These are phyloP conservation scores for Didymella pomorum DNA, from an alignment of 2,329 filamentous ascomycete genomes.

Conservation along the genomic window DNA sequence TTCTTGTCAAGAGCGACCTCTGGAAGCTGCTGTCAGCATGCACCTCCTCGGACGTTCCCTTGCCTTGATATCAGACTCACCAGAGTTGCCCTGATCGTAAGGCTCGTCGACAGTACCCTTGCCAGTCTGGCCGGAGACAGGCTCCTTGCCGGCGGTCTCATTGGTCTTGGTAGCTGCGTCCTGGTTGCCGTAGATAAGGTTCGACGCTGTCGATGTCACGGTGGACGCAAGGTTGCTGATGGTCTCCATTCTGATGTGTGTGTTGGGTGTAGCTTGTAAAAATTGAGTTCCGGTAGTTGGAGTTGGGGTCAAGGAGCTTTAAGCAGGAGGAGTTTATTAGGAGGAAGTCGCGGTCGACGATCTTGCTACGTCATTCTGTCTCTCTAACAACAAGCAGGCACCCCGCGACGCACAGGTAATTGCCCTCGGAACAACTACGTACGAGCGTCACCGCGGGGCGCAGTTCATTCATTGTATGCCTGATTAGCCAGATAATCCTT, in stretches of 20 bases:
- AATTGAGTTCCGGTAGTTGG: constrained; percentile 3
- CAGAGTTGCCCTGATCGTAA: constrained; percentile 79
- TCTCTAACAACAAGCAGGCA: constrained; percentile 12
- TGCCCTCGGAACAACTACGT: constrained; percentile 22
- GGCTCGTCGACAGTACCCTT: constrained; percentile 74
- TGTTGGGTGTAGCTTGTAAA: not conserved
- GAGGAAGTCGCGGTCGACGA: constrained; percentile 23
- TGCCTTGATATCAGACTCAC: constrained; percentile 45
- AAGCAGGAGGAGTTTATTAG: constrained; percentile 16
- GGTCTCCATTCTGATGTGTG: constrained; percentile 46
- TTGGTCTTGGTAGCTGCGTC: constrained; percentile 46
- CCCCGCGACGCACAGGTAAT: constrained; percentile 22
- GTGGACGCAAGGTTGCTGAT: constrained; percentile 46
- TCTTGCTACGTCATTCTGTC: not conserved
- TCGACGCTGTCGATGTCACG: constrained; percentile 41
- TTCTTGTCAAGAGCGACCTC: constrained; percentile 28
- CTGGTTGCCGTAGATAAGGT: constrained; percentile 50
- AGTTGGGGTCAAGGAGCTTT: constrained; percentile 6
- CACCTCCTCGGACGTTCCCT: not conserved
- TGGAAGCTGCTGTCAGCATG: constrained; percentile 21
- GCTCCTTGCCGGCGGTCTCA: constrained; percentile 64
- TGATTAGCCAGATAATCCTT: constrained; percentile 10
- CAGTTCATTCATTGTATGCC: constrained; percentile 12
- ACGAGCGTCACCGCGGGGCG: constrained; percentile 27
- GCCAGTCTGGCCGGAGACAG: constrained; percentile 74